Conservation (phyloP, 371 early-diverging fungal species). For the Mucor velutinosus region DNA sequence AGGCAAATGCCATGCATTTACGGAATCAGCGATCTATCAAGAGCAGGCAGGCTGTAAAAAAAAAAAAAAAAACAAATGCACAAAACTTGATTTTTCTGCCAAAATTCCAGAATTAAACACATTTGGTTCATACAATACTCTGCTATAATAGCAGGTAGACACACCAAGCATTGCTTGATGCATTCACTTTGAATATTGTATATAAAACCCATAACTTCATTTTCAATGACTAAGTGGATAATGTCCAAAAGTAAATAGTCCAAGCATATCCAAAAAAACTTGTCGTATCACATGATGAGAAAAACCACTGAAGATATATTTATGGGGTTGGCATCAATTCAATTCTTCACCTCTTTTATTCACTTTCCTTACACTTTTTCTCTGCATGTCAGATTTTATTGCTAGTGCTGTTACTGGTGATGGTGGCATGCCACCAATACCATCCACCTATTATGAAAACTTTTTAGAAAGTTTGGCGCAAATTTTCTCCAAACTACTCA, state of each 20-base stretch:
- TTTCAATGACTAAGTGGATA: background rate
- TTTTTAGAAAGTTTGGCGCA: slow-evolving; percentile 81
- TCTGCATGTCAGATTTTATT: slow-evolving; percentile 2
- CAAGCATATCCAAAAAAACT: background rate
- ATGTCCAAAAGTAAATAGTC: background rate
- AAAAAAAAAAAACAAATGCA: too few species aligned
- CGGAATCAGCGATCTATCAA: too few species aligned
- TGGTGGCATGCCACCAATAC: slow-evolving; percentile 23
- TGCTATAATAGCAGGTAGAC: background rate
- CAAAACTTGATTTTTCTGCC: too few species aligned
- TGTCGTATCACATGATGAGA: background rate
- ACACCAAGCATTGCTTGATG: background rate
- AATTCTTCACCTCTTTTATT: background rate
- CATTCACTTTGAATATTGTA: background rate
- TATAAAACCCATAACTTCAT: background rate
- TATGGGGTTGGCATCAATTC: background rate
- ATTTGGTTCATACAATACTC: too few species aligned
- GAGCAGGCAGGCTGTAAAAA: too few species aligned
- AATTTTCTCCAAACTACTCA: slow-evolving; percentile 73
- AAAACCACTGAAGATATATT: background rate
- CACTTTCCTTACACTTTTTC: background rate
- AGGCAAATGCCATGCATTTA: too few species aligned
- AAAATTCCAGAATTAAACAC: too few species aligned
- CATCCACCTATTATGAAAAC: slow-evolving; percentile 62
- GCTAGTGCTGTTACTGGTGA: background rate